Conservation (phyloP, 2,329 filamentous ascomycete genomes). For the Aspergillus oerlinghausenensis region DNA sequence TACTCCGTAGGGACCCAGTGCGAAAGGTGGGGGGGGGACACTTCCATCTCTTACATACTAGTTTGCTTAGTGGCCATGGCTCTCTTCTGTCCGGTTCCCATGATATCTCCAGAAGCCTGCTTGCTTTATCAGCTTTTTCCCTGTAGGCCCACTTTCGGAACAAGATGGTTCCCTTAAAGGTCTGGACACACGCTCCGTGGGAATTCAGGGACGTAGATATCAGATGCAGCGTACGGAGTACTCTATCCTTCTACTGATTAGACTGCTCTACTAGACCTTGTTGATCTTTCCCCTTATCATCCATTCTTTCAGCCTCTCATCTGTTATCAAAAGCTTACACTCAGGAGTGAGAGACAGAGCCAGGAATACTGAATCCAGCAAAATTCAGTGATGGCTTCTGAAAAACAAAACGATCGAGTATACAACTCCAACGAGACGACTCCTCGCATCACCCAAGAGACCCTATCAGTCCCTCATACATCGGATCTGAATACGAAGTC, state of each 20-base stretch:
- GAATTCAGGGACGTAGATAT: neutral
- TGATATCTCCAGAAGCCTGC: neutral
- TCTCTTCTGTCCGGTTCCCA: neutral
- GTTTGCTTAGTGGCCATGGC: neutral
- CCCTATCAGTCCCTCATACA: constrained; percentile 1
- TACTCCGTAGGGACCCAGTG: neutral
- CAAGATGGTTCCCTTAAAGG: neutral
- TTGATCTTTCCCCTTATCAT: neutral
- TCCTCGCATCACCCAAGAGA: constrained; percentile 4
- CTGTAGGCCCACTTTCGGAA: neutral
- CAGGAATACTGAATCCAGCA: neutral
- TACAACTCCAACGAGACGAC: constrained; percentile 2
- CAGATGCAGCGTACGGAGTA: neutral
- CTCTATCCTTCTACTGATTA: neutral
- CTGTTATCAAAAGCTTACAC: neutral
- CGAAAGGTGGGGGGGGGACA: neutral
- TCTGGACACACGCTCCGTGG: neutral
- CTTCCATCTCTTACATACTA: neutral
- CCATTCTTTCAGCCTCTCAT: neutral
- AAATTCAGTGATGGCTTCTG: neutral
- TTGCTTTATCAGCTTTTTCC: neutral
- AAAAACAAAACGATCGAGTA: constrained; percentile 1
- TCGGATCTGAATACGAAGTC: constrained; percentile 10
- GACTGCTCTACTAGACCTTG: neutral
- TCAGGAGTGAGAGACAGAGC: neutral